Evolutionary conservation across 1,139 yeast genomes (phyloP), one percentile per base, ranked within the genome.

Genomic region (Scheffersomyces segobiensis): DNA sequence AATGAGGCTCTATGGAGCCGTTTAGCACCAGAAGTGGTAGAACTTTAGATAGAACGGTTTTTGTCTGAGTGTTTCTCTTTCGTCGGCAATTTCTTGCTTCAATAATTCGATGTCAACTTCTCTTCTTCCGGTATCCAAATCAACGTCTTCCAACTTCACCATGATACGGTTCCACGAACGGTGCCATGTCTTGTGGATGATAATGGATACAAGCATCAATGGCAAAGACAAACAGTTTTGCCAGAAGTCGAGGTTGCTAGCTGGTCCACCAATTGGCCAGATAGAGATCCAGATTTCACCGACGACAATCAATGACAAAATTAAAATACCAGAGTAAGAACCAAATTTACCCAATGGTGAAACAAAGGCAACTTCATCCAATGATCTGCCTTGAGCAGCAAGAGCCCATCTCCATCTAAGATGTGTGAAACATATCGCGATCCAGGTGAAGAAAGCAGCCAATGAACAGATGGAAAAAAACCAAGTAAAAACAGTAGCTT

Each of bases 401-500:
- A 83, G 76, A 4, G 87, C 87, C 66, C 70, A 71, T 67, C 87
- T 75, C 67, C 84, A 84, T 59, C 87, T 67, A 55, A 85, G 69
- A 60, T 84, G 85, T 51, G 83, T 76, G 59, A 77, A 70, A 59
- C 84, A 80, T 60, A 87, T 78, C 65, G 83, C 73, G 62, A 80
- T 75, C 90, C 91, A 79, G 57, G 84, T 78, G 74, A 83, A 87
- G 74, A 87, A 71, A 60, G 88, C 73, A 57, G 85, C 78, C 70
- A 87, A 82, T 7, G 90, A 87, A 57, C 91, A 88, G 47, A 89
- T 70, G 32, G 90, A 84, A 65, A 87, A 84, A 60, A 87, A 77
- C 92, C 92, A 87, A 17, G 83, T 77, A 77, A 87, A 87, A 2
- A 87, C 82, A 2, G 74, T 70, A 14, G 68, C 72, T 64, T 87